Evolutionary conservation across 306 rosid species (phyloP), one percentile per base, ranked within the genome.

Genomic region (Citrullus mucosospermus): DNA sequence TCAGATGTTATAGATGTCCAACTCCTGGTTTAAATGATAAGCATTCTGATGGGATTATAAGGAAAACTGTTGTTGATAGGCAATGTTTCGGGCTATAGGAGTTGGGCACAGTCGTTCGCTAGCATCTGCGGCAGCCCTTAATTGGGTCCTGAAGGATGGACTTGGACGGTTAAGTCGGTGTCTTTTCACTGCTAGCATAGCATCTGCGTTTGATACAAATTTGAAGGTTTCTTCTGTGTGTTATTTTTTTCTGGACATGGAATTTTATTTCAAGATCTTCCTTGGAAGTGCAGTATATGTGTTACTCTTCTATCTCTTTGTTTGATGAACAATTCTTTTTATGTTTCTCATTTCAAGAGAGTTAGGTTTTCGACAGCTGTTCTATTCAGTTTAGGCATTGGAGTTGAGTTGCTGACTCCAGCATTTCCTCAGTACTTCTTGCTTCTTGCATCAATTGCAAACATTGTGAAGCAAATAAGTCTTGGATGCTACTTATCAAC

Each of bases 1-100:
- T 62, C 68, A 14, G 43, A 62, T 62, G n/a, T 62, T 14, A 68
- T 43, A 10, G 6, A 68, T 68, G 34, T 41, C 55, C 55, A 43
- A 30, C 55, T 69, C 38, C 13, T 69, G 38, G 36, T 69, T 69
- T 25, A 25, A 22, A 67, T 39, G 59, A 71, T 50, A 72, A 48
- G 8, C 15, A 28, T 50, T 28, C 43, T 72, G 11, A 50, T 72
- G 25, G 17, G 25, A 72, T 28, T 15, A 50, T 50, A 50, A 72
- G 60, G 81, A 84, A 83, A 84, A 17, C 30, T 72, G 71, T 81
- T 87, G 79, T 78, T 80, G 63, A 77, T 84, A 93, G 96, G 98
- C 97, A 79, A 92, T 94, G 97, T 92, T 93, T 82, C 88, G 89
- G 59, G 97, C 98, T 57, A 94, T 92, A 56, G 98, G 98, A 81